Percentiles rank a stretch among this genome's conserved stretches.
These are phyloP conservation scores for Articulospora tetracladia DNA, from an alignment of 495 filamentous ascomycete genomes.

Conservation along the genomic window DNA sequence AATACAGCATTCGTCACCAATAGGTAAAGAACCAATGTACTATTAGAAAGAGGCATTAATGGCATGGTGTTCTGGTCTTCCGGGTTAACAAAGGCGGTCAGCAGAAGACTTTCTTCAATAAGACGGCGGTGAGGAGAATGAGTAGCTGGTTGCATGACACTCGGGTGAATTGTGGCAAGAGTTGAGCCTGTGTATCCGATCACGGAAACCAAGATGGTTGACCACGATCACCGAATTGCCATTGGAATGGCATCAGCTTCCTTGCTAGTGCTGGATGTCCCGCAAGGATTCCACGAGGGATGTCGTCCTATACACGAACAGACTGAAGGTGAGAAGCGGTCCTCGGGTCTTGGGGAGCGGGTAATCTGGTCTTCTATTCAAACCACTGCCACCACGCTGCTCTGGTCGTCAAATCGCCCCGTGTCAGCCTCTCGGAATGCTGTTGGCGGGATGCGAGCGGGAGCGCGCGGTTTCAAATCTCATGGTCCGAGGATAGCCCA, in stretches of 20 bases:
- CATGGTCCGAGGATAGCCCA: not conserved
- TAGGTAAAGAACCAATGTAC: constrained; percentile 23
- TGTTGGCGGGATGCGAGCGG: constrained; percentile 6
- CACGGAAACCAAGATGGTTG: not conserved
- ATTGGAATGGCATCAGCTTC: not conserved
- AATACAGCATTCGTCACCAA: constrained; percentile 53
- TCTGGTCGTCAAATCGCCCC: constrained; percentile 4
- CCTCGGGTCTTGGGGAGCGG: not conserved
- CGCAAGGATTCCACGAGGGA: not conserved
- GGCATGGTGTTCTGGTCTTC: constrained; percentile 22
- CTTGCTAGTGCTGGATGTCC: not conserved
- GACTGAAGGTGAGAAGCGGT: not conserved
- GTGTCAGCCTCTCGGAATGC: constrained; percentile 19
- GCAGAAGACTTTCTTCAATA: not conserved
- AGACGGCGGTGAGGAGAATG: constrained; percentile 16
- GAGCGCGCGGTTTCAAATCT: not conserved
- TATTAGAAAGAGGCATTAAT: constrained; percentile 24
- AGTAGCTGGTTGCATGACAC: not conserved
- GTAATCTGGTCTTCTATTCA: not conserved
- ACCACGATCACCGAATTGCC: not conserved
- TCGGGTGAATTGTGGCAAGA: not conserved
- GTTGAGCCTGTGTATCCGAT: not conserved
- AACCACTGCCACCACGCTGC: not conserved
- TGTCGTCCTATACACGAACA: not conserved
- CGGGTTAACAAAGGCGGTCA: constrained; percentile 15